Base-by-base conservation (phyloP, 495 filamentous ascomycete genomes). In the Aspergillus ellipticus region DNA sequence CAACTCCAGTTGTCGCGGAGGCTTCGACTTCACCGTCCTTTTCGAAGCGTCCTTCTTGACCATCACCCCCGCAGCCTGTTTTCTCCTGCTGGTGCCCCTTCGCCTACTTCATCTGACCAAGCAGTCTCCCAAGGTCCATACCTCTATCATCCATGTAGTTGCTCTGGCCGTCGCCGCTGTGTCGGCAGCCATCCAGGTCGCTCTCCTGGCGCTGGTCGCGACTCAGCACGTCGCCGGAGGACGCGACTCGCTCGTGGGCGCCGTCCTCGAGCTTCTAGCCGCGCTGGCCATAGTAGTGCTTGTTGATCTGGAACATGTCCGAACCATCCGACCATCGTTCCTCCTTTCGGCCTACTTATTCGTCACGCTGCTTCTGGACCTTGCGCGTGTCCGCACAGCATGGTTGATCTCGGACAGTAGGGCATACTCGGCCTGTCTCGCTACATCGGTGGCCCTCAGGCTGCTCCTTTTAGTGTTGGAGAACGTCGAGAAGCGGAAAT, bases 21-120 rank as follows among this genome's bases (percentile, higher is more conserved):
- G 64, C 47, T 75, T 85, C 60, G 79, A 84, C 47, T 84, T 82
- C 55, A 82, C 77, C 15, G 57, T 78, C n/a, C 56, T 71, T 22
- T 81, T 81, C 49, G 74, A 83, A 63, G 66, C 78, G 29, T 64
- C 62, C 11, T 68, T 82, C 26, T 68, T 81, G 42, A 71, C 71
- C 19, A 68, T 83, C 19, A 52, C 74, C 0, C 78, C 78, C 0
- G 64, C 67, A 6, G 22, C 75, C 16, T 63, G 79, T 24, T 66
- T 85, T n/a, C 56, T 80, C 19, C 24, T 64, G 16, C 43, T 71
- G 6, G 60, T 66, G 19, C 65, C 74, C 1, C 61, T 73, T 19
- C 73, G 77, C 6, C 46, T 75, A 3, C 42, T 68, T 13, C 71
- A 66, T 20, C 67, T 80, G 9, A 54, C 52, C 17, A 68, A 61